These are phyloP conservation scores for Aspergillus puulaauensis DNA, from an alignment of 2,329 filamentous ascomycete species.

Conservation along the genomic window DNA sequence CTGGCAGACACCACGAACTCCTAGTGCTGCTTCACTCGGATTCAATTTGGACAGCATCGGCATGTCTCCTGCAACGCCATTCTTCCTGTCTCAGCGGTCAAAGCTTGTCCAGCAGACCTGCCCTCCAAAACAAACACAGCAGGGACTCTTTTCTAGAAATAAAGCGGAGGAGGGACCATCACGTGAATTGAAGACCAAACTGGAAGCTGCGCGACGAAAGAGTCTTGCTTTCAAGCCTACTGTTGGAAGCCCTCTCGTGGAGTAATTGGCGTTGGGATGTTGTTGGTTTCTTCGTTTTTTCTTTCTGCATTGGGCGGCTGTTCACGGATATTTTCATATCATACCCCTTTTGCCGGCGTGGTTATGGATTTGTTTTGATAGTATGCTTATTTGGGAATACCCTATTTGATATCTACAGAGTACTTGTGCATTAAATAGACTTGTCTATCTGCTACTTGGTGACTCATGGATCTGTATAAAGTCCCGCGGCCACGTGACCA, in stretches of 20 bases:
- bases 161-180: conserved; percentile 30
- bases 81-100: conserved; percentile 44
- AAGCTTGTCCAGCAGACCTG: conserved; percentile 53
- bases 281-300: not conserved
- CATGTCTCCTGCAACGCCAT: conserved; percentile 48
- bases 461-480: not conserved
- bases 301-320: not conserved
- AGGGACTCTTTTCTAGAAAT: conserved; percentile 39
- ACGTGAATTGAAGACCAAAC: conserved; percentile 54
- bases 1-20: conserved; percentile 33
- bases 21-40: conserved; percentile 29
- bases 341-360: conserved; percentile 1
- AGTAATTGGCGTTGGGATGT: conserved; percentile 1
- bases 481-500: not conserved
- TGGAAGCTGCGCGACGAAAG: conserved; percentile 70
- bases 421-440: not conserved
- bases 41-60: conserved; percentile 40
- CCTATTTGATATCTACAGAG: not conserved
- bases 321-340: not conserved
- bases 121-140: conserved; percentile 52
- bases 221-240: conserved; percentile 49
- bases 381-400: not conserved
- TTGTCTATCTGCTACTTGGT: too few relatives aligned
- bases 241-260: conserved; percentile 8
- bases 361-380: not conserved